Conservation (phyloP, 805 yeast genomes). For the Candida vaughaniae region DNA sequence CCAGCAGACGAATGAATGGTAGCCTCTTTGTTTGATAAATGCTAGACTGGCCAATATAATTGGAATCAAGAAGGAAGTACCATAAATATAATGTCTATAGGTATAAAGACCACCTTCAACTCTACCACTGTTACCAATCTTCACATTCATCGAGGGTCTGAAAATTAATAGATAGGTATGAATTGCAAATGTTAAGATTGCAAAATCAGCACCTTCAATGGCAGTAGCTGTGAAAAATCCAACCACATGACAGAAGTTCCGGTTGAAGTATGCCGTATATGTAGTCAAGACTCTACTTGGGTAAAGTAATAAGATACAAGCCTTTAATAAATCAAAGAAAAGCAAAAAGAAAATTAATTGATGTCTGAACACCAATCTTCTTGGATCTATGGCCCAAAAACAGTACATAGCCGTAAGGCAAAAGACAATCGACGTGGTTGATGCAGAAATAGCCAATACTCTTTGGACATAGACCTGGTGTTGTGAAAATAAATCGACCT, state of each 20-base stretch:
- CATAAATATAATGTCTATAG: constrained; percentile 57
- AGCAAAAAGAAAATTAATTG: constrained; percentile 66
- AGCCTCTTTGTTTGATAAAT: constrained; percentile 56
- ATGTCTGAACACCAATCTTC: constrained; percentile 64
- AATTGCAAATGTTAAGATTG: constrained; percentile 77
- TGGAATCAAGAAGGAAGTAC: constrained; percentile 59
- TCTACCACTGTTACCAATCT: constrained; percentile 31
- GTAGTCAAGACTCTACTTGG: constrained; percentile 57
- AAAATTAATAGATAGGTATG: constrained; percentile 78
- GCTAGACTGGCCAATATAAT: constrained; percentile 69
- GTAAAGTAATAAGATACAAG: constrained; percentile 62
- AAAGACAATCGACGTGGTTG: constrained; percentile 35
- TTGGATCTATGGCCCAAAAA: constrained; percentile 61
- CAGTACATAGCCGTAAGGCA: constrained; percentile 64
- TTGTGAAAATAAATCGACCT: constrained; percentile 26
- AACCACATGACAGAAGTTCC: constrained; percentile 57
- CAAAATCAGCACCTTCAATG: constrained; percentile 84
- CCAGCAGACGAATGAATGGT: constrained; percentile 66
- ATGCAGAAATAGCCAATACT: constrained; percentile 37
- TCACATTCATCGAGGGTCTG: constrained; percentile 49
- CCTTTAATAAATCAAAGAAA: constrained; percentile 74
- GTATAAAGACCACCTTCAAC: constrained; percentile 73
- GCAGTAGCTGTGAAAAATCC: constrained; percentile 82
- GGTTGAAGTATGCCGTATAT: constrained; percentile 43
- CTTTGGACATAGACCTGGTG: constrained; percentile 31